A percentile compares a stretch with the other conserved stretches of the same genome.
phyloP scores from a whole-genome alignment of 23 red algal genomes.

The Chondrus crispus region DNA sequence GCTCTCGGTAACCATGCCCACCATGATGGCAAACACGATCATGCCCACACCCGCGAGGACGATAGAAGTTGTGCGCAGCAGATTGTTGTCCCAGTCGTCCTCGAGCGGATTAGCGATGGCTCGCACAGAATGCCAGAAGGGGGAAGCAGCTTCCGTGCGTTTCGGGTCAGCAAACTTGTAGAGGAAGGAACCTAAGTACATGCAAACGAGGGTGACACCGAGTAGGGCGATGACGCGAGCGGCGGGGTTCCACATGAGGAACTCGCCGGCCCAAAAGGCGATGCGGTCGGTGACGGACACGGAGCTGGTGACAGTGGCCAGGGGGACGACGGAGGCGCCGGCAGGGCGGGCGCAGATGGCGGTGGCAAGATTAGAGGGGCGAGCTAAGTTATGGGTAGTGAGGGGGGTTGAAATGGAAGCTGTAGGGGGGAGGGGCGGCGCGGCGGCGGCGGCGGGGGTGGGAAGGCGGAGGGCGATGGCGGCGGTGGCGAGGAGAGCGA shows the following conservation, averaged over 20 bases:
- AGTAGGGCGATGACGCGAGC: conserved; percentile 55
- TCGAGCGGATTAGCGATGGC: conserved; percentile 67
- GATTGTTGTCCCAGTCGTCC: conserved; percentile 75
- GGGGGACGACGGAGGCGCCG: too few species aligned
- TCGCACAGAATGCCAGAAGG: conserved; percentile 62
- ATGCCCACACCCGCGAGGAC: conserved; percentile 56
- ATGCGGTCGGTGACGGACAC: conserved; percentile 34
- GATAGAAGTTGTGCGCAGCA: conserved; percentile 36
- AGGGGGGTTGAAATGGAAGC: background rate
- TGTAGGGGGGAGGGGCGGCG: background rate
- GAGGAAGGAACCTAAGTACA: conserved; percentile 52
- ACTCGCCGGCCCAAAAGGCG: conserved; percentile 55
- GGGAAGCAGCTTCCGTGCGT: conserved; percentile 29
- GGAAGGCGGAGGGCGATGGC: background rate
- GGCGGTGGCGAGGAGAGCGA: background rate
- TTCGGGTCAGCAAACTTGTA: conserved; percentile 50
- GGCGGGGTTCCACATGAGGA: conserved; percentile 68
- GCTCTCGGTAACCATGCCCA: conserved; percentile 71
- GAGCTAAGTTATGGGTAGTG: background rate
- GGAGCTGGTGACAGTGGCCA: background rate
- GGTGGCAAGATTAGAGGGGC: background rate
- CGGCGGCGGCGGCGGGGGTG: background rate
- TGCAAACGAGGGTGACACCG: conserved; percentile 11
- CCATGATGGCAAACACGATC: conserved; percentile 59
- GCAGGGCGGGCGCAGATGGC: background rate